Evolutionary conservation across 441 rosid species (phyloP).

Genomic region (Rhodomyrtus psidioides): DNA sequence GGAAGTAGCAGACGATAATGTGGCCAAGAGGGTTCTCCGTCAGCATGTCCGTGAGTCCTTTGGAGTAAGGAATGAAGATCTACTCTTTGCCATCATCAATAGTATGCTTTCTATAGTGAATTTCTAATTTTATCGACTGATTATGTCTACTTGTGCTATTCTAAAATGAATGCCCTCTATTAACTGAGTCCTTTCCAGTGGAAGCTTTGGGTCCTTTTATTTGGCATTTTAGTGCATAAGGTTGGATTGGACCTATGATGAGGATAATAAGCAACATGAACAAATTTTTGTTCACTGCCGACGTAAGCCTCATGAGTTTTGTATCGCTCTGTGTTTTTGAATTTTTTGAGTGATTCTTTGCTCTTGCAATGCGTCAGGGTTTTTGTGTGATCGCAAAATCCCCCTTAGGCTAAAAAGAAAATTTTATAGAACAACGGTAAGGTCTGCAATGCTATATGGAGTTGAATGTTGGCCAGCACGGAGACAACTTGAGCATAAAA

Average conservation of each 20-base stretch:
- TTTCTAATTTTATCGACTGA: neutral
- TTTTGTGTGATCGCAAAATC: too few species aligned
- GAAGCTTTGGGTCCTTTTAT: neutral
- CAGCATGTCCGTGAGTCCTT: neutral
- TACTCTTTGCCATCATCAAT: conserved; percentile 15
- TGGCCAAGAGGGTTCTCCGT: neutral
- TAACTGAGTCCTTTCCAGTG: neutral
- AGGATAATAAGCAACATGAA: neutral
- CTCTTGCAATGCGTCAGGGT: too few species aligned
- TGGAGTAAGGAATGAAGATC: conserved; percentile 34
- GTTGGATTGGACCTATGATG: neutral
- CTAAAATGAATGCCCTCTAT: neutral
- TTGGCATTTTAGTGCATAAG: neutral
- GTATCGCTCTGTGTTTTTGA: neutral
- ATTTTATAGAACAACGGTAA: too few species aligned
- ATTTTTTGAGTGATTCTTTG: neutral
- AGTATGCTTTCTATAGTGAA: neutral
- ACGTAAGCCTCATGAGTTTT: neutral
- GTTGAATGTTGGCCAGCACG: too few species aligned
- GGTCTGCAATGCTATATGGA: too few species aligned
- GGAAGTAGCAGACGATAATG: conserved; percentile 76
- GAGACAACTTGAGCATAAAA: too few species aligned
- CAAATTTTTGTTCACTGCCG: neutral
- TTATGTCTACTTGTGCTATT: neutral
- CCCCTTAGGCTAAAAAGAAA: too few species aligned